Evolutionary conservation across 2,329 filamentous ascomycete species (phyloP), one percentile per base, ranked within the genome.

Genomic region (Xylariaceae sp.): DNA sequence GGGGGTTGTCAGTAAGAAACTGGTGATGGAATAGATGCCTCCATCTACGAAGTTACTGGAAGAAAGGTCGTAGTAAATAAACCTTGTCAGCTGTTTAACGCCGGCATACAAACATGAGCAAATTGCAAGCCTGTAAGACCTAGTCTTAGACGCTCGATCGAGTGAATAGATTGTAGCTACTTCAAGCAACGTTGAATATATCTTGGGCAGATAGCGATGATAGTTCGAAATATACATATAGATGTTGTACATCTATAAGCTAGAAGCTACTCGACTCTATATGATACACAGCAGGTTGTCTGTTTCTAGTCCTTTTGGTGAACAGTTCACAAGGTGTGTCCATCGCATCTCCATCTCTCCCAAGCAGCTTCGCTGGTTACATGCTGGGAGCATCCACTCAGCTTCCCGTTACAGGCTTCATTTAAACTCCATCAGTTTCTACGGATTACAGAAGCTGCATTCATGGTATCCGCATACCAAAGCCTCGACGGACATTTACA

Each of bases 191-290:
- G n/a, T n/a, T n/a, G n/a, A n/a, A n/a, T n/a, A n/a, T n/a, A n/a
- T n/a, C n/a, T n/a, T n/a, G n/a, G n/a, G n/a, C n/a, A n/a, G n/a
- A n/a, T n/a, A n/a, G n/a, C n/a, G n/a, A n/a, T n/a, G n/a, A n/a
- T n/a, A n/a, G n/a, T n/a, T n/a, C n/a, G n/a, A n/a, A n/a, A n/a
- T n/a, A n/a, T n/a, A 34, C 47, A 57, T 50, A 57, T 50, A 57
- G 39, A 53, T 50, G 19, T 57, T 60, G 44, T 60, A 60, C 57
- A 57, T 53, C 11, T 46, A 48, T 48, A 29, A n/a, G 51, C n/a
- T 17, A 47, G 19, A 29, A 49, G 36, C 23, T 44, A 21, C 40
- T 24, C 7, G n/a, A 24, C 36, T 52, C 31, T 46, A 46, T 52
- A 41, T 46, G 16, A 17, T 49, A 46, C 45, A 50, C 12, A 17